Evolutionary conservation across 495 filamentous ascomycete species (phyloP).

Genomic region (Symbiotaphrina buchneri): DNA sequence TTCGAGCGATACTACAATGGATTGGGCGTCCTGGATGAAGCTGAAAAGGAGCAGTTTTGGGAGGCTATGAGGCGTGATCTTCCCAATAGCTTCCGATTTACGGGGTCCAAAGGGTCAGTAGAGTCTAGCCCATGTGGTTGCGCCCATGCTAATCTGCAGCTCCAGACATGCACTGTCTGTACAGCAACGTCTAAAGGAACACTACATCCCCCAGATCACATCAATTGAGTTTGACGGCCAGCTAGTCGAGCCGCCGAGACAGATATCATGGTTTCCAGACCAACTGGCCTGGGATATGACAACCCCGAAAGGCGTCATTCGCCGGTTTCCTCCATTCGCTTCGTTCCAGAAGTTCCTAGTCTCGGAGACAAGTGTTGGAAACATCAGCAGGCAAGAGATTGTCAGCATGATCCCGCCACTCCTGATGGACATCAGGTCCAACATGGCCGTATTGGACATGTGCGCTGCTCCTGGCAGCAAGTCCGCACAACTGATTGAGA

Average conservation of each 20-base stretch:
- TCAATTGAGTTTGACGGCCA: constrained; percentile 58
- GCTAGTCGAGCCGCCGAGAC: constrained; percentile 52
- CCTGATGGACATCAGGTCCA: constrained; percentile 70
- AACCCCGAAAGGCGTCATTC: constrained; percentile 79
- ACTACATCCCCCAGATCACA: constrained; percentile 73
- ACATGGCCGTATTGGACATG: constrained; percentile 83
- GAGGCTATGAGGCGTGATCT: constrained; percentile 52
- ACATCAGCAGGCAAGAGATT: constrained; percentile 89
- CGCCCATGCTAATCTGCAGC: not conserved
- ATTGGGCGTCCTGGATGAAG: constrained; percentile 44
- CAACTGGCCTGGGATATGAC: constrained; percentile 90
- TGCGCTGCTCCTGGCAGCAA: constrained; percentile 96
- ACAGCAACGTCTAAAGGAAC: constrained; percentile 60
- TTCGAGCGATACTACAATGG: constrained; percentile 70
- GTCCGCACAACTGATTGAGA: constrained; percentile 81
- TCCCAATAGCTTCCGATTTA: constrained; percentile 91
- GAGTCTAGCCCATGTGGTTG: not conserved
- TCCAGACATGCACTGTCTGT: constrained; percentile 67
- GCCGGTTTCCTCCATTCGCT: constrained; percentile 77
- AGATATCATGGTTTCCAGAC: constrained; percentile 82
- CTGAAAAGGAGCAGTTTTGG: constrained; percentile 68
- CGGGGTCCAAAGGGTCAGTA: constrained; percentile 63
- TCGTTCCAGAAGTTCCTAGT: constrained; percentile 97
- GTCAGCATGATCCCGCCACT: constrained; percentile 98
- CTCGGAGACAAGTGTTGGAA: constrained; percentile 87